Evolutionary conservation across 2,329 filamentous ascomycete genomes (phyloP).

Genomic region (Pyrenophora tritici-repentis): DNA sequence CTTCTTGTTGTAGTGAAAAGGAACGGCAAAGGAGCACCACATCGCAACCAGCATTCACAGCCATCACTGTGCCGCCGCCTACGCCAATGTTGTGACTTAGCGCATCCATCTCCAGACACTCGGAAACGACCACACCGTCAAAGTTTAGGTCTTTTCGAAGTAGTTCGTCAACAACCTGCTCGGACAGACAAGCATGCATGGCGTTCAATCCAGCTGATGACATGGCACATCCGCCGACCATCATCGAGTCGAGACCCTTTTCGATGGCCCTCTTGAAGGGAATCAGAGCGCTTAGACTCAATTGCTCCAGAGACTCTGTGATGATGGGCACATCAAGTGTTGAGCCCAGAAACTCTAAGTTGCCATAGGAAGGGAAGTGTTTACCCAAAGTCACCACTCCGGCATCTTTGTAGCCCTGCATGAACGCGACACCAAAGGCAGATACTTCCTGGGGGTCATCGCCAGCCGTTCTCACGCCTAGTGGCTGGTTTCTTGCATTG

Average conservation of each 20-base stretch:
- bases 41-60: conserved; percentile 94
- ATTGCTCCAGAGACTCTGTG: conserved; percentile 88
- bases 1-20: conserved; percentile 87
- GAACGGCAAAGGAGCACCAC: conserved; percentile 86
- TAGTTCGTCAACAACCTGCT: conserved; percentile 90
- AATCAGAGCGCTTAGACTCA: conserved; percentile 88
- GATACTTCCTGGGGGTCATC: conserved; percentile 96
- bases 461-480: conserved; percentile 86
- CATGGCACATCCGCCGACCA: conserved; percentile 93
- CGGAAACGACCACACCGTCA: conserved; percentile 88
- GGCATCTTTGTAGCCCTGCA: conserved; percentile 91
- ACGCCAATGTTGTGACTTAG: conserved; percentile 96
- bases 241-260: conserved; percentile 89
- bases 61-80: conserved; percentile 95
- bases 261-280: conserved; percentile 90
- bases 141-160: conserved; percentile 89
- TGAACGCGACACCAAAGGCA: conserved; percentile 85
- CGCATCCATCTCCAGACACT: conserved; percentile 96
- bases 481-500: conserved; percentile 86
- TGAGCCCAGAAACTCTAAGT: conserved; percentile 89
- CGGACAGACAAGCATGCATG: conserved; percentile 90
- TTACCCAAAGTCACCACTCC: conserved; percentile 90
- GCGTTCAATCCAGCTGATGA: conserved; percentile 90
- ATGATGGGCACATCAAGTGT: conserved; percentile 93
- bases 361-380: conserved; percentile 95